Evolutionary conservation across 345 rosid genomes (phyloP).

Genomic region (Salix arbutifolia): DNA sequence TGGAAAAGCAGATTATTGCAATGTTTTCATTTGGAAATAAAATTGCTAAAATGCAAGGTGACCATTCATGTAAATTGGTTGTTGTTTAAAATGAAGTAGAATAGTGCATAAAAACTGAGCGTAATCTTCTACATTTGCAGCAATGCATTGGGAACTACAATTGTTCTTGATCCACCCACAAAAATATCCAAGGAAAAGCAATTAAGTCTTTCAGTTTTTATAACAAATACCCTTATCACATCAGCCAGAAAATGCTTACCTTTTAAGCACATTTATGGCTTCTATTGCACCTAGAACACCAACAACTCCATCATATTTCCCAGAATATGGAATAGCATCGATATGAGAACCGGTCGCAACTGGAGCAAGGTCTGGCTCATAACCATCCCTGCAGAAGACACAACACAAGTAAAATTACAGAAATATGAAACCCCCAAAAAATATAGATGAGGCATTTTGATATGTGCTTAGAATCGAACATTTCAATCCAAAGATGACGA

Average conservation of each 20-base stretch:
- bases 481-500: neutral
- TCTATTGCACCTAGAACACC: slow-evolving; percentile 97
- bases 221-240: slow-evolving; percentile 4
- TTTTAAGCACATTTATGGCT: slow-evolving; percentile 81
- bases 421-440: neutral
- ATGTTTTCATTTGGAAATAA: neutral
- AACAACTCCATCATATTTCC: slow-evolving; percentile 92
- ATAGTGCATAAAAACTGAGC: neutral
- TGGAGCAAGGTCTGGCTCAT: slow-evolving; percentile 59
- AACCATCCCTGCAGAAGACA: slow-evolving; percentile 56
- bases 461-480: neutral
- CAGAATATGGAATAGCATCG: slow-evolving; percentile 97
- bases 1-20: neutral
- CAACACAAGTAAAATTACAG: neutral
- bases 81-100: neutral
- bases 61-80: neutral
- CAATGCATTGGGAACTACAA: neutral
- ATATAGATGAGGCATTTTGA: neutral
- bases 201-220: neutral
- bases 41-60: neutral
- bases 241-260: slow-evolving; percentile 36
- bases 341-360: slow-evolving; percentile 93
- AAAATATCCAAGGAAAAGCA: neutral
- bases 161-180: neutral
- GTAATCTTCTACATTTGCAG: neutral